phyloP scores from a whole-genome alignment of 2,329 filamentous ascomycete species.

The Lachnellula willkommii region DNA sequence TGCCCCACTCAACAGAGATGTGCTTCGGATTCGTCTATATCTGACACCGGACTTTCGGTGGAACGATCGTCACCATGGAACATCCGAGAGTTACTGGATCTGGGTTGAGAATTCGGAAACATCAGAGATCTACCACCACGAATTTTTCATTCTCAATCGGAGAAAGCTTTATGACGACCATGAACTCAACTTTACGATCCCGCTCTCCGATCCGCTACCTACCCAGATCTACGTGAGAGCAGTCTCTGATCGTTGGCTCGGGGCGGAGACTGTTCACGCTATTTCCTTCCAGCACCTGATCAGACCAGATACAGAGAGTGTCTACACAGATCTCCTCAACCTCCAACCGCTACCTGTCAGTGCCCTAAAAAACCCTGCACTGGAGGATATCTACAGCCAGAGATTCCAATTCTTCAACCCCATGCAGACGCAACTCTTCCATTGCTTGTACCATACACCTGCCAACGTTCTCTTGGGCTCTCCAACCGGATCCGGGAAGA shows the following conservation, averaged over 20 bases:
- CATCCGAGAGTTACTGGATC: slow-evolving; percentile 94
- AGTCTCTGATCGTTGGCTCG: slow-evolving; percentile 93
- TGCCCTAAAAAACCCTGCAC: slow-evolving; percentile 76
- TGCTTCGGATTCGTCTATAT: slow-evolving; percentile 81
- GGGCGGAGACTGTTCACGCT: slow-evolving; percentile 89
- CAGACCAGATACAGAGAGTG: slow-evolving; percentile 91
- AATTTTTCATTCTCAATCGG: slow-evolving; percentile 88
- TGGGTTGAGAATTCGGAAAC: slow-evolving; percentile 99
- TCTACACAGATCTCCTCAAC: slow-evolving; percentile 91
- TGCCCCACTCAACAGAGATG: slow-evolving; percentile 88
- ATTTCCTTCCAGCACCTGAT: slow-evolving; percentile 98
- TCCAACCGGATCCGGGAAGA: slow-evolving; percentile 95
- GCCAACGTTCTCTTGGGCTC: slow-evolving; percentile 92
- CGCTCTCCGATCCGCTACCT: slow-evolving; percentile 84
- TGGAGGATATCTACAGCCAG: slow-evolving; percentile 84
- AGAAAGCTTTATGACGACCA: slow-evolving; percentile 94
- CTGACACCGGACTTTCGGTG: slow-evolving; percentile 87
- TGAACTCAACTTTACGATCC: slow-evolving; percentile 96
- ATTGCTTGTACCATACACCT: slow-evolving; percentile 86
- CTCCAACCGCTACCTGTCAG: slow-evolving; percentile 83
- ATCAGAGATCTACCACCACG: slow-evolving; percentile 94
- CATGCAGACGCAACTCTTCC: slow-evolving; percentile 99
- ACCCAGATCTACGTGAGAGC: slow-evolving; percentile 94
- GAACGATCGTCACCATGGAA: slow-evolving; percentile 91
- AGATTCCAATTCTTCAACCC: slow-evolving; percentile 97